Base-by-base conservation (phyloP, 306 rosid species). In the Castanea mollissima region DNA sequence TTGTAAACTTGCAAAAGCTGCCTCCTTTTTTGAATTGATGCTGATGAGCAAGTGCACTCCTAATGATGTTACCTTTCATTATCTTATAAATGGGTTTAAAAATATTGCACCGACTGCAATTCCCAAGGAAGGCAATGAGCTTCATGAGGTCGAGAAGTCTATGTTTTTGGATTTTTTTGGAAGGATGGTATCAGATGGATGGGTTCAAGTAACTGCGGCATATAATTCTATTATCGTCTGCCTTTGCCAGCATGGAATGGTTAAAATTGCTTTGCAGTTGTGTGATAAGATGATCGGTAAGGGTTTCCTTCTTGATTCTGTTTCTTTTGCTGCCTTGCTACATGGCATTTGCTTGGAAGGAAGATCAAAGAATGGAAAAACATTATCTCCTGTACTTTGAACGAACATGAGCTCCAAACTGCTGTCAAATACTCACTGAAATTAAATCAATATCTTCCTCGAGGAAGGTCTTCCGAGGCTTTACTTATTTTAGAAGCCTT, bases 11-110 rank as follows among this genome's bases (percentile, higher is more conserved):
- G 88, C 84, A 73, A 88, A 85, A 57, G 98, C 96, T 59, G 89
- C 90, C 51, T 89, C 83, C 31, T 77, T 82, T 83, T 92, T 94
- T 68, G 96, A 94, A 71, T 84, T 82, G 80, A 94, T 94, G 98
- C 85, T 94, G 83, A 80, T 71, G 74, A 86, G 76, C n/a, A 86
- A 80, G 69, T 94, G 96, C 81, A 74, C 76, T 81, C 96, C 98
- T 55, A 90, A 86, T 83, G 95, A 89, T 73, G 86, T 74, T 49
- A 90, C 92, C 32, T 89, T 87, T 80, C 87, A 94, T 87, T 89
- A 92, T 76, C 83, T 94, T 73, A 80, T 89, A 73, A 92, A 90
- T 84, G 95, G 98, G 75, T 94, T 94, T 70, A 32, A 76, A 76
- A 92, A 84, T 85, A 79, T 18, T 32, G 52, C 64, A 68, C 23